Evolutionary conservation across 495 filamentous ascomycete genomes (phyloP).

Genomic region (Pyrenopolyporus hunteri): DNA sequence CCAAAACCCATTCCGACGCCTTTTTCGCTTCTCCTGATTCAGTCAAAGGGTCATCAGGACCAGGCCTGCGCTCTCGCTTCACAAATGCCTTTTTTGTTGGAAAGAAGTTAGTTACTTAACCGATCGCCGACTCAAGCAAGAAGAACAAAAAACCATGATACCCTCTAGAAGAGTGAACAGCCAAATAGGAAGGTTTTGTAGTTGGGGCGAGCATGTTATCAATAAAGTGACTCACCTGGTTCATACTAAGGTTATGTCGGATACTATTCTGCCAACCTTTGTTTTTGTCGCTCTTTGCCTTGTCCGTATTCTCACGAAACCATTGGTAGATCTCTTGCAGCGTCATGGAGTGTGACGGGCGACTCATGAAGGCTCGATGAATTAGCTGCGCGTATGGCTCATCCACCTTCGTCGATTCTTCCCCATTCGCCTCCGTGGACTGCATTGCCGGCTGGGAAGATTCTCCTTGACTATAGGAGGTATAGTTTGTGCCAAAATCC

Average conservation of each 20-base stretch:
- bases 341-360: conserved; percentile 68
- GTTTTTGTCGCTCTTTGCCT: conserved; percentile 64
- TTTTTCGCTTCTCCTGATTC: conserved; percentile 41
- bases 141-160: conserved; percentile 2
- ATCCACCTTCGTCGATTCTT: conserved; percentile 46
- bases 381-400: conserved; percentile 87
- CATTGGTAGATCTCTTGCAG: conserved; percentile 90
- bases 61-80: conserved; percentile 46
- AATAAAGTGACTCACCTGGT: conserved; percentile 67
- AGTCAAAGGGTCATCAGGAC: conserved; percentile 9
- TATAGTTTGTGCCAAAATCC: background rate
- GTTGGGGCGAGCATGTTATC: background rate
- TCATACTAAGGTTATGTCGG: conserved; percentile 97
- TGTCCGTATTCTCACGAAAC: conserved; percentile 77
- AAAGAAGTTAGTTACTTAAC: conserved; percentile 12
- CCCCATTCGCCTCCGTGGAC: background rate
- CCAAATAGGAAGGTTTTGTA: background rate
- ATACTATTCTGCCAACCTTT: conserved; percentile 98
- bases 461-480: background rate
- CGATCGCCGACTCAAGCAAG: background rate
- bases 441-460: background rate
- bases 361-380: conserved; percentile 71
- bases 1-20: conserved; percentile 51
- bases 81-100: conserved; percentile 47
- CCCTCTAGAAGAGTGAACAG: background rate